Evolutionary conservation across 306 rosid genomes (phyloP), one percentile per base, ranked within the genome.

Genomic region (Cucurbita pepo): DNA sequence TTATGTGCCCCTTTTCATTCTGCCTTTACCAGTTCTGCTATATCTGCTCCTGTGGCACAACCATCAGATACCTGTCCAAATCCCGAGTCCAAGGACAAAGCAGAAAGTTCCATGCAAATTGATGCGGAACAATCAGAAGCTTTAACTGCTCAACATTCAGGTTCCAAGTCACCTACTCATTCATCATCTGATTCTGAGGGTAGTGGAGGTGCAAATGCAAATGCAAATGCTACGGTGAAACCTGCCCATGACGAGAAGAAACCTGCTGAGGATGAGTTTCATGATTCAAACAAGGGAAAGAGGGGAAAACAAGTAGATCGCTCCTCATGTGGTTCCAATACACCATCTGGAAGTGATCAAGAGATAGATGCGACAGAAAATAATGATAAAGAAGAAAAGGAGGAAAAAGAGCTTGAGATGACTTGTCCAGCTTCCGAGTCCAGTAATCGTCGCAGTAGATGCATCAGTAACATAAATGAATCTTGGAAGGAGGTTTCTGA

Each of bases 401-500:
- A 88, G 71, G 56, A 65, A 43, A 79, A 80, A 61, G 85, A 83
- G 75, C 86, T 56, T n/a, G 92, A 91, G 76, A 69, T 77, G 45
- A 83, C 78, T 76, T 69, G 66, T 69, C 85, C 73, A 80, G 85
- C 78, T 51, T 43, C 76, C 11, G 97, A 94, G 76, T 77, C 80
- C 56, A 75, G 51, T 78, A 85, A 70, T 79, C 91, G 86, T 43
- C 91, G 96, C 38, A 19, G 69, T 83, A 87, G 86, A 88, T 86
- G 82, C 54, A 7, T 56, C 75, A 12, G 77, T 90, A 81, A 64
- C 85, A 57, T 83, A 40, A 82, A 62, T 71, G 97, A 92, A 72
- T 82, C 91, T 77, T 92, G 97, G 97, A 92, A 91, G 81, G 95
- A 81, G 82, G 99, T 94, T 43, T 91, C 97, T 59, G 92, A 88